Base-by-base conservation (phyloP, 2,329 filamentous ascomycete species). In the Sporothrix euskadiensis region DNA sequence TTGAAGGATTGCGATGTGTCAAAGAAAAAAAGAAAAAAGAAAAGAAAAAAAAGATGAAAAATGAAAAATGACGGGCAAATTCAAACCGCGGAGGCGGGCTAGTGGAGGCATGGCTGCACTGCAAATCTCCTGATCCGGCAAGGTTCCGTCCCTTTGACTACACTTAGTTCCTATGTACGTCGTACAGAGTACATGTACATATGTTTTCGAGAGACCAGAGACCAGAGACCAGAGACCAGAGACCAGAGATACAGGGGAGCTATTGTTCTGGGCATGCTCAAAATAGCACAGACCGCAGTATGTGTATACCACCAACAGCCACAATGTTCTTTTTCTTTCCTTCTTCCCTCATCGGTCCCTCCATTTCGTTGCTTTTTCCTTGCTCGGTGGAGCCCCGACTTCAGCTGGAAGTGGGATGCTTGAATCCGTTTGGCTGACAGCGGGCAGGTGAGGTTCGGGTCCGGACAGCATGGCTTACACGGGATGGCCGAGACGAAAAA, bases 321-420 rank as follows among this genome's bases (percentile, higher is more conserved):
- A 26, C n/a, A 41, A 4, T 44, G n/a, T 30, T n/a, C 35, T 44
- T n/a, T 65, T 54, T 44, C 10, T 49, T 65, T 57, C 22, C 57
- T 65, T 63, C 19, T 39, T 63, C 16, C n/a, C 16, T 19, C 41
- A 49, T 61, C 70, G 26, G 59, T 26, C 41, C 41, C 41, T 32
- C 56, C 8, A 44, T 22, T 49, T 61, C 19, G 4, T 59, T 66
- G 32, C 22, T 66, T 66, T 66, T 49, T 49, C 63, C 32, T 70
- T 26, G 49, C 22, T 52, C 14, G 22, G 22, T 14, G 26, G 2
- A 35, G 22, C 47, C 35, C 26, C 54, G 39, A 41, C 52, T n/a
- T 49, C 63, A n/a, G 63, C 41, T 49, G 6, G 63, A 10, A 19
- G 39, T 66, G 63, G 41, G 22, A 66, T 49, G 63, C 16, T 16